These are phyloP conservation scores for Stenocarpella maydis DNA, from an alignment of 2,329 filamentous ascomycete species.

Conservation along the genomic window DNA sequence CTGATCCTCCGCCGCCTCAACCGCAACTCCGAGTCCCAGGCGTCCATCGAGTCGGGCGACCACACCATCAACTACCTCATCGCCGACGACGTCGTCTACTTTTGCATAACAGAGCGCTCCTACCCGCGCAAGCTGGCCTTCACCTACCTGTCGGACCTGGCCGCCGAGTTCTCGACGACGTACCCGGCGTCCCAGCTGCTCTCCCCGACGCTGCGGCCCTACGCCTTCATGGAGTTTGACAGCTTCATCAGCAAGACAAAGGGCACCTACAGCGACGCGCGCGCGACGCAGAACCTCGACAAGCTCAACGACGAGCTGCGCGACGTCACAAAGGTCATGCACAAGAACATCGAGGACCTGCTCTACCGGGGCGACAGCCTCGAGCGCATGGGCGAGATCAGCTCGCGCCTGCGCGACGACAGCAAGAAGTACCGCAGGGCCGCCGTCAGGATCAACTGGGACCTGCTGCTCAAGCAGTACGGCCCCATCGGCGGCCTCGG, in stretches of 20 bases:
- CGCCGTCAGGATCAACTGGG: slow-evolving; percentile 97
- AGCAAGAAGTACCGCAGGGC: slow-evolving; percentile 93
- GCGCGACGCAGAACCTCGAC: slow-evolving; percentile 91
- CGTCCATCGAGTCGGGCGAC: slow-evolving; percentile 84
- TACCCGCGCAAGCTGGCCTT: slow-evolving; percentile 99
- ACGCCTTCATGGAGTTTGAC: slow-evolving; percentile 98
- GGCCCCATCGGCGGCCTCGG: slow-evolving; percentile 86
- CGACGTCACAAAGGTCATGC: slow-evolving; percentile 99
- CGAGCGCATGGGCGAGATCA: slow-evolving; percentile 97
- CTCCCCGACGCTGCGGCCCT: slow-evolving; percentile 80
- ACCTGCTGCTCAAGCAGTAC: slow-evolving; percentile 95
- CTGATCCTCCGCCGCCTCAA: slow-evolving; percentile 88
- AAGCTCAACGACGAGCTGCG: slow-evolving; percentile 96
- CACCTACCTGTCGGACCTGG: slow-evolving; percentile 94
- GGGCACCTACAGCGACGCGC: slow-evolving; percentile 90
- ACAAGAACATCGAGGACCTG: slow-evolving; percentile 98
- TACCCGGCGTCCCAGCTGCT: slow-evolving; percentile 80
- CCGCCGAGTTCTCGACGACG: slow-evolving; percentile 87
- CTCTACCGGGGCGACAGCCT: slow-evolving; percentile 93
- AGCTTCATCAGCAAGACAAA: slow-evolving; percentile 94
- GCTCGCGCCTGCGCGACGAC: slow-evolving; percentile 85
- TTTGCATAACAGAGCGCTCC: slow-evolving; percentile 90
- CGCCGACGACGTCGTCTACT: slow-evolving; percentile 82
- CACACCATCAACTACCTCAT: slow-evolving; percentile 92
- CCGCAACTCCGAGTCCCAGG: slow-evolving; percentile 88